These are phyloP conservation scores for Candolleomyces eurysporus DNA, from an alignment of 768 basidiomycete species.

Conservation along the genomic window DNA sequence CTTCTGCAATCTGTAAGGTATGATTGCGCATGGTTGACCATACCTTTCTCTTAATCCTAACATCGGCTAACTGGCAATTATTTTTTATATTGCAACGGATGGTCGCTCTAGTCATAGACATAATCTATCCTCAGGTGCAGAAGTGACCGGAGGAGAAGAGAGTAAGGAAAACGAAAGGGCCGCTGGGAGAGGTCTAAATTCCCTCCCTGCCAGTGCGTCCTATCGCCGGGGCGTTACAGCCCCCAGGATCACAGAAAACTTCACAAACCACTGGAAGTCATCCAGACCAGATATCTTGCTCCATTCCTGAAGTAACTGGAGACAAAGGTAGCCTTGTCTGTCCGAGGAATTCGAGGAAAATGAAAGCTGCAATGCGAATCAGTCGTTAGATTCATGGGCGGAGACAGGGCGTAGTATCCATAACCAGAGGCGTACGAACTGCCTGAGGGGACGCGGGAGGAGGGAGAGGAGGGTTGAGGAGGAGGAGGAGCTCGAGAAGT, in stretches of 20 bases:
- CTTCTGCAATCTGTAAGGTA: conserved; percentile 65
- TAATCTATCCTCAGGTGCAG: conserved; percentile 55
- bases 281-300: conserved; percentile 49
- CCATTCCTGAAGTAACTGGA: conserved; percentile 73
- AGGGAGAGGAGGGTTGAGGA: conserved; percentile 38
- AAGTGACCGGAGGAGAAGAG: conserved; percentile 55
- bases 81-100: conserved; percentile 50
- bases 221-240: too few species aligned
- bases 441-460: conserved; percentile 53
- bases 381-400: conserved; percentile 56
- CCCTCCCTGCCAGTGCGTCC: too few species aligned
- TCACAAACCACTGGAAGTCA: conserved; percentile 56
- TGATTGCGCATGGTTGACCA: conserved; percentile 71
- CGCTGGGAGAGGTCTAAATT: conserved; percentile 27
- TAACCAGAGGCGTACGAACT: conserved; percentile 43
- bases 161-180: conserved; percentile 61
- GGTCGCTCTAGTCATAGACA: conserved; percentile 56
- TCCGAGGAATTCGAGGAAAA: conserved; percentile 44
- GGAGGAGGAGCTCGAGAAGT: conserved; percentile 12
- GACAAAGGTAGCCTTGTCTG: conserved; percentile 61
- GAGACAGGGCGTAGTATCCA: conserved; percentile 64
- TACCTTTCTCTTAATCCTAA: background rate
- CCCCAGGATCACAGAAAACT: conserved; percentile 16
- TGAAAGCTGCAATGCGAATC: conserved; percentile 64
- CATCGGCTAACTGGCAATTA: too few species aligned